Percentiles rank a stretch among this genome's conserved stretches.
Evolutionary conservation across 352 stramenopile species (phyloP).

Genomic region (Globisporangium spiculum): DNA sequence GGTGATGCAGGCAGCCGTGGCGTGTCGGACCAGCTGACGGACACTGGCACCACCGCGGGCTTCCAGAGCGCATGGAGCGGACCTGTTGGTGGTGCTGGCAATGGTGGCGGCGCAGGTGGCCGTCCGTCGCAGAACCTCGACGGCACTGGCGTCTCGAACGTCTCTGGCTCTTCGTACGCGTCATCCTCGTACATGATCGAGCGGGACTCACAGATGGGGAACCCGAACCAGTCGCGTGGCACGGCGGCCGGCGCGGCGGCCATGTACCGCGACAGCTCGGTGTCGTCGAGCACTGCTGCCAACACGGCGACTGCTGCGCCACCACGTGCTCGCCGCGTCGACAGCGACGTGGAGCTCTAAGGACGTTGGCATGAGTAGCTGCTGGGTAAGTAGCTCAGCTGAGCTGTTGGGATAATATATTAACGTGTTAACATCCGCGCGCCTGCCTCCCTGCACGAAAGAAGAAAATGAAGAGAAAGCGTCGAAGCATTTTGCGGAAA

Average conservation of each 20-base stretch:
- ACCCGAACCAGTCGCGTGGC: constrained; percentile 31
- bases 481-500: neutral
- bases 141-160: constrained; percentile 18
- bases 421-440: neutral
- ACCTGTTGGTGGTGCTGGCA: neutral
- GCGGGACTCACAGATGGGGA: constrained; percentile 11
- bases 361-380: neutral
- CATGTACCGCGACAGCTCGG: constrained; percentile 20
- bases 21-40: constrained; percentile 16
- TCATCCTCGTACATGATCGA: constrained; percentile 24
- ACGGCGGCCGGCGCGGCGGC: constrained; percentile 17
- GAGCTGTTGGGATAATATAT: neutral
- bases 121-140: constrained; percentile 18
- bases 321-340: constrained; percentile 33
- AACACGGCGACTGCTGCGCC: constrained; percentile 3
- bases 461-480: neutral
- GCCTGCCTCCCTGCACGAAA: neutral
- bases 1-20: constrained; percentile 18
- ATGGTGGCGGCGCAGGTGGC: neutral
- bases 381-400: neutral
- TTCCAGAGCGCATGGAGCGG: constrained; percentile 25
- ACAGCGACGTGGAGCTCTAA: constrained; percentile 69
- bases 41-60: constrained; percentile 21
- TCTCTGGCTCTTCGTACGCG: constrained; percentile 17
- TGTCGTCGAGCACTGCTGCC: constrained; percentile 14